Evolutionary conservation across 2,329 filamentous ascomycete species (phyloP), one percentile per base, ranked within the genome.

Genomic region (Calonectria pteridis): DNA sequence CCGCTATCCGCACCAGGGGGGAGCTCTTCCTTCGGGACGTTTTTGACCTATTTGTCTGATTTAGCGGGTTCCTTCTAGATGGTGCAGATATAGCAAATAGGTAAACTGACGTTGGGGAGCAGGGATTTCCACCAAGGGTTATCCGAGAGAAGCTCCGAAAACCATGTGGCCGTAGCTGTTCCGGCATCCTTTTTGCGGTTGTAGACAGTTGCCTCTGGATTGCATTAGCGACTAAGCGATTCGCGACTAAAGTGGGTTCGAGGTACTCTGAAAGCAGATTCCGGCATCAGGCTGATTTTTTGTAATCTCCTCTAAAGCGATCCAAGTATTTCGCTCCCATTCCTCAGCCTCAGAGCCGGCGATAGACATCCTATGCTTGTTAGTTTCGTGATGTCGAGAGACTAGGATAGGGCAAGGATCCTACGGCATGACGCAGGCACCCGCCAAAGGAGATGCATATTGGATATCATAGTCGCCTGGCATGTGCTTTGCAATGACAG

Each of bases 111-210:
- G 7, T 73, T 53, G 18, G 72, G 67, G 23, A 71, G 67, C 20
- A 74, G 31, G 26, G 64, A 65, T 49, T 63, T 68, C 68, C 68
- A 74, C 72, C 72, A 74, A 31, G 72, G 72, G 35, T 74, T 50
- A 13, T 62, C 49, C 2, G 68, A 71, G 35, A 74, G 35, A 31
- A 74, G 72, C 35, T 68, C 72, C 10, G 72, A 50, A 43, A 71
- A 73, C 72, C 72, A 73, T 26, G 66, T 67, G 28, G 72, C 72
- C 6, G 72, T 71, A 10, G 58, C 69, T 18, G 51, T 64, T 26
- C 68, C 72, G 18, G 64, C 40, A 33, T 74, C 72, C 64, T 74
- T 74, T 49, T 71, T 68, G 53, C 72, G 64, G 28, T 73, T 73
- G 28, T 29, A 46, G 26, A 73, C 55, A n/a, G 31, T 69, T 51